Conservation (phyloP, 2,329 filamentous ascomycete species). For the Phaeophleospora eucalypticola region DNA sequence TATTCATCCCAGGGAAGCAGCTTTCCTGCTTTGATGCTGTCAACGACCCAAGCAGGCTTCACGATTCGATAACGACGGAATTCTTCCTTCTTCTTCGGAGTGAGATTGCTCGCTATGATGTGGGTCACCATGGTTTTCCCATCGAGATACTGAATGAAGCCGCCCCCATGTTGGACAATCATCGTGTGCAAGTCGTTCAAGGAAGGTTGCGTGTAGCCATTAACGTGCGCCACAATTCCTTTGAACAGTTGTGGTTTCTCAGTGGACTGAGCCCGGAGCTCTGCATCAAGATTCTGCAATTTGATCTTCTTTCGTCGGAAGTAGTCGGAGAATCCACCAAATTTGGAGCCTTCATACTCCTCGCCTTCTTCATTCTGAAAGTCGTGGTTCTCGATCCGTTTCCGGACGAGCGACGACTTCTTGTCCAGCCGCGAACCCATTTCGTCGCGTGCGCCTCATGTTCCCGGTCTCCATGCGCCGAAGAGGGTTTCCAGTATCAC, state of each 20-base stretch:
- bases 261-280: slow-evolving; percentile 64
- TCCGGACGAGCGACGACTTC: slow-evolving; percentile 57
- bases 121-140: slow-evolving; percentile 90
- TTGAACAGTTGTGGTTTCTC: slow-evolving; percentile 84
- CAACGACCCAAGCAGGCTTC: slow-evolving; percentile 89
- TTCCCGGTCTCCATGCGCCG: neutral
- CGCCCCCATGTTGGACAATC: slow-evolving; percentile 89
- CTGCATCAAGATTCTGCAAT: slow-evolving; percentile 85
- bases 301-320: slow-evolving; percentile 96
- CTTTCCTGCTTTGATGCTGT: slow-evolving; percentile 77
- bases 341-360: slow-evolving; percentile 82
- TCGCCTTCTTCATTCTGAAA: slow-evolving; percentile 79
- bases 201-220: slow-evolving; percentile 92
- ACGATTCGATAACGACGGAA: slow-evolving; percentile 86
- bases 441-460: slow-evolving; percentile 17
- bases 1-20: slow-evolving; percentile 84
- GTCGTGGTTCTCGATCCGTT: slow-evolving; percentile 62
- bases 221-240: slow-evolving; percentile 84
- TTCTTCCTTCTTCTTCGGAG: slow-evolving; percentile 88
- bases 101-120: slow-evolving; percentile 85
- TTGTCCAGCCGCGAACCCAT: slow-evolving; percentile 62
- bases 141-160: slow-evolving; percentile 90
- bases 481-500: too few relatives aligned
- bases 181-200: slow-evolving; percentile 82
- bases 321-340: slow-evolving; percentile 87